These are phyloP conservation scores for Persicaria maculosa DNA, from an alignment of 148 eudicot genomes.

Conservation along the genomic window DNA sequence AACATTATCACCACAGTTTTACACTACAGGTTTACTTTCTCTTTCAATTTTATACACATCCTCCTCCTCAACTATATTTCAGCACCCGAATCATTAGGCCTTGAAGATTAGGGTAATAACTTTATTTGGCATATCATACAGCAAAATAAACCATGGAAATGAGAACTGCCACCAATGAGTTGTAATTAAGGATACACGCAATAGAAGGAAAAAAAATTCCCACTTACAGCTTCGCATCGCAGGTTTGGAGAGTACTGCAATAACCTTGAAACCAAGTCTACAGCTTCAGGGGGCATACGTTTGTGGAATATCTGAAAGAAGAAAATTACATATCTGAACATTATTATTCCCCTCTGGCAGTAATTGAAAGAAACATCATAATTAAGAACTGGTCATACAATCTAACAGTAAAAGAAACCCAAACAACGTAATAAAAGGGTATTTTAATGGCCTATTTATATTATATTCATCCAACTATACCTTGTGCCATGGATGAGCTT, in stretches of 20 bases:
- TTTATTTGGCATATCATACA: not conserved
- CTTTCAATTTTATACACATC: too few relatives aligned
- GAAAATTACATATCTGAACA: not conserved
- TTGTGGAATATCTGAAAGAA: conserved; percentile 70
- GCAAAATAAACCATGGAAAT: not conserved
- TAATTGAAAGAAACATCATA: not conserved
- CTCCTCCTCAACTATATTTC: not conserved
- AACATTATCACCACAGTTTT: too few relatives aligned
- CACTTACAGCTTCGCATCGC: conserved; percentile 59
- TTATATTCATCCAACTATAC: conserved; percentile 24
- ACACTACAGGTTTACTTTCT: too few relatives aligned
- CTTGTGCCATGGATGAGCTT: conserved; percentile 99
- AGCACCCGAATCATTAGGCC: not conserved
- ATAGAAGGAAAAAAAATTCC: conserved; percentile 5
- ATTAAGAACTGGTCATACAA: too few relatives aligned
- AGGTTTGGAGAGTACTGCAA: conserved; percentile 87
- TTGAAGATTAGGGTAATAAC: not conserved
- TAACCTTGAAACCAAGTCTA: conserved; percentile 84
- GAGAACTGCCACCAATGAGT: too few relatives aligned
- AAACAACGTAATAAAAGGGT: too few relatives aligned
- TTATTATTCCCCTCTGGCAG: not conserved
- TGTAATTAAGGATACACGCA: not conserved
- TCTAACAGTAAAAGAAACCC: too few relatives aligned
- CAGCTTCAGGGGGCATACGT: conserved; percentile 93
- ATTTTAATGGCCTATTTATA: not conserved